Base-by-base conservation (phyloP, 2,329 filamentous ascomycete genomes). In the Delphinella strobiligena region DNA sequence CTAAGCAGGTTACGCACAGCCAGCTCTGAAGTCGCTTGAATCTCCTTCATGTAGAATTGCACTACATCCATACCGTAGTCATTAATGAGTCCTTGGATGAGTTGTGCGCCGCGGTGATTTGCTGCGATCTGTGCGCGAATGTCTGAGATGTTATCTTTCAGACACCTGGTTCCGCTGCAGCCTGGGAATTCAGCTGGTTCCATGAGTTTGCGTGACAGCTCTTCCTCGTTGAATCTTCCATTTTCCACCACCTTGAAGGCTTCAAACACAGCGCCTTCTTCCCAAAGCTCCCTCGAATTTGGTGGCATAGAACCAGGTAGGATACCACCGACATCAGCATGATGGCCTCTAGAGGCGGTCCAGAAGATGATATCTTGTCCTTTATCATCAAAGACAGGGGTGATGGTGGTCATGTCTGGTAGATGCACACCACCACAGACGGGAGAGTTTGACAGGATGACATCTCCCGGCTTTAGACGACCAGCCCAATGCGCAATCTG, bases 101-200 rank as follows among this genome's bases (percentile, higher is more conserved):
- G 47, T 2, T 47, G 41, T 12, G 53, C 54, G n/a, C 55, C 57
- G 30, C 53, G 55, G 11, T 50, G 46, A 34, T 61, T 61, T 0
- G 58, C 51, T 1, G 56, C 49, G 7, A 60, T 50, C 36, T 54
- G 51, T 2, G 56, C 57, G 30, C 59, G 56, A 12, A 59, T 48
- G 40, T 60, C 55, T 4, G 49, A 48, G 19, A 60, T 44, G 37
- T 60, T 60, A 45, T 60, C 57, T 9, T 46, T 45, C 14, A 57
- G 42, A 10, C 47, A 52, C 12, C 56, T 41, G 4, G 54, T 56
- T 5, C 54, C 56, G 27, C 45, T 50, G 40, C 55, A 59, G 14
- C 52, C 52, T 4, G 51, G 54, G 31, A 52, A 52, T 17, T 78
- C 67, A 0, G 81, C 81, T 0, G 84, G 84, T 43, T 84, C 79